Evolutionary conservation across 75 land plant species (phyloP).

Genomic region (Chamaecyparis obtusa): DNA sequence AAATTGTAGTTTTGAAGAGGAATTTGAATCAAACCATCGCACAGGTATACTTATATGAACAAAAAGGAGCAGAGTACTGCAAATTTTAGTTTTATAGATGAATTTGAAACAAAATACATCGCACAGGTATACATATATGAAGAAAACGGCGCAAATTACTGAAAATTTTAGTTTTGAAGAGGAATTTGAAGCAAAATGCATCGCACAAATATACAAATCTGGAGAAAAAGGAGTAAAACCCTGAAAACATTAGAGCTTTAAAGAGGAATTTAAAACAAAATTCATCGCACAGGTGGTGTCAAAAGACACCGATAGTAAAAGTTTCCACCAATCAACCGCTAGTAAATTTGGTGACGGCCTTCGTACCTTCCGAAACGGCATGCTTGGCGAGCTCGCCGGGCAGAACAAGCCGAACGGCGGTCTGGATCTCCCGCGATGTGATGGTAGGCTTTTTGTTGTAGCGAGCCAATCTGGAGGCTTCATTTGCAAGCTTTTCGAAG

Average conservation of each 20-base stretch:
- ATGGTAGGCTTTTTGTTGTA: conserved; percentile 49
- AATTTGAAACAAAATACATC: too few relatives aligned
- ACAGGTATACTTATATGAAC: too few relatives aligned
- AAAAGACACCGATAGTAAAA: not conserved
- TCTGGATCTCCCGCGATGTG: conserved; percentile 68
- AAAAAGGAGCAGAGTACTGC: too few relatives aligned
- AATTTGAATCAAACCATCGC: too few relatives aligned
- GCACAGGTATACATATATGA: too few relatives aligned
- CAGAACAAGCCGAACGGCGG: conserved; percentile 52
- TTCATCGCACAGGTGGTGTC: not conserved
- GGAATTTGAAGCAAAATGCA: too few relatives aligned
- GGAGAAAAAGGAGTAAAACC: not conserved
- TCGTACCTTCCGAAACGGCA: conserved; percentile 23
- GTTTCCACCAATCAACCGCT: not conserved
- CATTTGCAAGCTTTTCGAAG: conserved; percentile 61
- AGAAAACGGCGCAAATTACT: too few relatives aligned
- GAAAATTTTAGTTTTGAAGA: too few relatives aligned
- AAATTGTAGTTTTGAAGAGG: too few relatives aligned
- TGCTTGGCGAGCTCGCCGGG: conserved; percentile 56
- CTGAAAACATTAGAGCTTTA: not conserved
- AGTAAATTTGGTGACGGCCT: conserved; percentile 31
- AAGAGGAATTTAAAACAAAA: not conserved
- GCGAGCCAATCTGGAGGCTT: conserved; percentile 29
- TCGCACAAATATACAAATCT: not conserved
- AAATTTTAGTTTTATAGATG: too few relatives aligned